Evolutionary conservation across 148 eudicot species (phyloP).

Genomic region (Agrostemma githago): DNA sequence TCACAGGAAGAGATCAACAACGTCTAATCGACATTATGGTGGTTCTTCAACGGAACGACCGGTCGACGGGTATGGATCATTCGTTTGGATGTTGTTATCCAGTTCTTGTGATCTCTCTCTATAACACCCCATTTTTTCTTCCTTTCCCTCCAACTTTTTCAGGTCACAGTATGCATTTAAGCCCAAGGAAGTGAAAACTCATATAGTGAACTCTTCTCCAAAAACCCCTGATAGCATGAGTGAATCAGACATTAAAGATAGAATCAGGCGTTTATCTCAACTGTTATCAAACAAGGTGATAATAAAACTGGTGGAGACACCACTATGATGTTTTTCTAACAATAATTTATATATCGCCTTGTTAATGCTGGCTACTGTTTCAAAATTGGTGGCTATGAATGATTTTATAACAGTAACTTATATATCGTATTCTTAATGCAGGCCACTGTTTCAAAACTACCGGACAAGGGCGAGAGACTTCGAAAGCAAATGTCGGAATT

Average conservation of each 20-base stretch:
- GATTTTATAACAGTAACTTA: background rate
- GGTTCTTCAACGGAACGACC: slow-evolving; percentile 39
- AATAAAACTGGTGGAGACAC: background rate
- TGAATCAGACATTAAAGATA: slow-evolving; percentile 64
- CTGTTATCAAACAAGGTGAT: slow-evolving; percentile 58
- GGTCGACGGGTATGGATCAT: slow-evolving; percentile 56
- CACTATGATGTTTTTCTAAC: background rate
- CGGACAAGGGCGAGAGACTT: slow-evolving; percentile 73
- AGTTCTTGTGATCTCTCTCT: background rate
- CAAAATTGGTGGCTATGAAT: slow-evolving; percentile 26
- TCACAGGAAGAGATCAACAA: slow-evolving; percentile 41
- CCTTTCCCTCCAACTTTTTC: slow-evolving; percentile 1
- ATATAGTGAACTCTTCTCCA: slow-evolving; percentile 33
- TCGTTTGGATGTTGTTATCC: background rate
- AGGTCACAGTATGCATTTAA: slow-evolving; percentile 81
- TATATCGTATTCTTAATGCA: slow-evolving; percentile 24
- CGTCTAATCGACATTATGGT: slow-evolving; percentile 31
- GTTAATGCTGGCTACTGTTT: slow-evolving; percentile 48
- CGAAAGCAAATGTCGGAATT: slow-evolving; percentile 59
- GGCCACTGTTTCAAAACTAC: slow-evolving; percentile 55
- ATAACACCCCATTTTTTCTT: background rate
- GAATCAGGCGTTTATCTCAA: slow-evolving; percentile 55
- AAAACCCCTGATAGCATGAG: slow-evolving; percentile 28
- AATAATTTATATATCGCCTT: background rate
- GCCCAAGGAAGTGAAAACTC: slow-evolving; percentile 60